Conservation (phyloP, 2,329 filamentous ascomycete species). For the Xylariaceae sp. region DNA sequence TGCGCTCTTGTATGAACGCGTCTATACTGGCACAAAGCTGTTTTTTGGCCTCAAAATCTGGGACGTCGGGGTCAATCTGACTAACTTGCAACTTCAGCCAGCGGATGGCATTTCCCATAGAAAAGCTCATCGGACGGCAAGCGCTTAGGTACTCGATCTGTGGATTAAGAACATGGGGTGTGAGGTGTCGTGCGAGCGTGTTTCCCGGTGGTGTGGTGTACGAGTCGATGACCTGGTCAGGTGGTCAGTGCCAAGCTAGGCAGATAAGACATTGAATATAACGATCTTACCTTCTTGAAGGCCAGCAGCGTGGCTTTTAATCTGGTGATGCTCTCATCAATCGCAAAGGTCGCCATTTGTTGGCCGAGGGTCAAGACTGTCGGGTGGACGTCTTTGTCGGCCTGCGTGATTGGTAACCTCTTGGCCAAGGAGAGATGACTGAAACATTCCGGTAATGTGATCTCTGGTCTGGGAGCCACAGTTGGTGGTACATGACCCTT, state of each 20-base stretch:
- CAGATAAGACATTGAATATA: neutral
- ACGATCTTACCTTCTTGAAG: conserved; percentile 76
- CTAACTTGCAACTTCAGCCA: conserved; percentile 93
- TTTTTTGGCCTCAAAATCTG: conserved; percentile 82
- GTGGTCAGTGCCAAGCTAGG: conserved; percentile 5
- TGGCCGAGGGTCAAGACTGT: conserved; percentile 84
- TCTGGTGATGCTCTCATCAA: conserved; percentile 88
- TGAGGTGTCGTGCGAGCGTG: conserved; percentile 88
- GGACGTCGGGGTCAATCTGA: conserved; percentile 84
- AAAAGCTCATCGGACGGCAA: conserved; percentile 93
- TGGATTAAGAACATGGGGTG: conserved; percentile 86
- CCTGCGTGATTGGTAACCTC: conserved; percentile 59
- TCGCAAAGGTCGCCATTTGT: conserved; percentile 86
- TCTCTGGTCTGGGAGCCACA: conserved; percentile 62
- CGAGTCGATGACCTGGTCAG: conserved; percentile 79
- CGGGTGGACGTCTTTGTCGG: conserved; percentile 84
- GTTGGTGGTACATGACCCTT: conserved; percentile 47
- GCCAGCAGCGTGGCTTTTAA: conserved; percentile 87
- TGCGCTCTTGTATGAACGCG: conserved; percentile 86
- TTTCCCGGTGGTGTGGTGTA: conserved; percentile 88
- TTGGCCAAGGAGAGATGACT: conserved; percentile 79
- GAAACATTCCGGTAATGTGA: conserved; percentile 74
- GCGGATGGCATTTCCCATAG: conserved; percentile 95
- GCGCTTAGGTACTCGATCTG: conserved; percentile 95
- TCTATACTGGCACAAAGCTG: conserved; percentile 83